Percentiles rank a stretch among this genome's conserved stretches.
Evolutionary conservation across 2,329 filamentous ascomycete genomes (phyloP).

Genomic region (Hymenoscyphus fructigenus): DNA sequence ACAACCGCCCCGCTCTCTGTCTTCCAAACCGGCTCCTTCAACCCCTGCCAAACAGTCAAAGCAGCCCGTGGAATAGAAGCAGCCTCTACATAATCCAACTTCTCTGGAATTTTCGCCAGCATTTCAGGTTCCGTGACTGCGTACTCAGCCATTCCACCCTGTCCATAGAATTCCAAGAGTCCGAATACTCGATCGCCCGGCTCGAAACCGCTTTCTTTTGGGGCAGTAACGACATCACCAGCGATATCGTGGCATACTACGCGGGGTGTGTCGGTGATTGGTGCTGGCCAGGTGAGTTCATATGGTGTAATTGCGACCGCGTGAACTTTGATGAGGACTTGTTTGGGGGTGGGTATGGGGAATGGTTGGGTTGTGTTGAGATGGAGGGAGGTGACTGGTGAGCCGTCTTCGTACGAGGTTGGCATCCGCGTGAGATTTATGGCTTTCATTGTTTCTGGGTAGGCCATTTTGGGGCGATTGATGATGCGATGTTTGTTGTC

Average conservation of each 20-base stretch:
- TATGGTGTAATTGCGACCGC: conserved; percentile 18
- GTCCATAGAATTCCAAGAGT: conserved; percentile 12
- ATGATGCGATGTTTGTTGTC: not conserved
- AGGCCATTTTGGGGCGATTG: not conserved
- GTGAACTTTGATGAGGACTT: conserved; percentile 18
- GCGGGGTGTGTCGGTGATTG: conserved; percentile 7
- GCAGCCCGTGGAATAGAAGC: conserved; percentile 17
- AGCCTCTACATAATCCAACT: conserved; percentile 14
- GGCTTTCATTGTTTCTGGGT: not conserved
- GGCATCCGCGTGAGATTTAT: not conserved
- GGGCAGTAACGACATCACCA: conserved; percentile 13
- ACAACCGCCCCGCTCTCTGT: conserved; percentile 7
- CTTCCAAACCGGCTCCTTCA: conserved; percentile 4
- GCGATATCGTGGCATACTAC: conserved; percentile 18
- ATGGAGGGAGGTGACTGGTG: not conserved
- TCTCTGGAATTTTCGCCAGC: conserved; percentile 12
- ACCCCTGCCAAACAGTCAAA: conserved; percentile 17
- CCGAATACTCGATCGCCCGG: conserved; percentile 14
- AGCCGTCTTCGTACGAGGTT: not conserved
- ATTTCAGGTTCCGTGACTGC: conserved; percentile 11
- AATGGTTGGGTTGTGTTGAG: not conserved
- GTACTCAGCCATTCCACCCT: conserved; percentile 20
- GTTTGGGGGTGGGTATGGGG: conserved; percentile 7
- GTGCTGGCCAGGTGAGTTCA: conserved; percentile 17
- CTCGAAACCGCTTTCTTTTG: conserved; percentile 5